Percentiles rank a stretch among this genome's conserved stretches.
phyloP scores from a whole-genome alignment of 768 basidiomycete genomes.

The Mycena maculata region DNA sequence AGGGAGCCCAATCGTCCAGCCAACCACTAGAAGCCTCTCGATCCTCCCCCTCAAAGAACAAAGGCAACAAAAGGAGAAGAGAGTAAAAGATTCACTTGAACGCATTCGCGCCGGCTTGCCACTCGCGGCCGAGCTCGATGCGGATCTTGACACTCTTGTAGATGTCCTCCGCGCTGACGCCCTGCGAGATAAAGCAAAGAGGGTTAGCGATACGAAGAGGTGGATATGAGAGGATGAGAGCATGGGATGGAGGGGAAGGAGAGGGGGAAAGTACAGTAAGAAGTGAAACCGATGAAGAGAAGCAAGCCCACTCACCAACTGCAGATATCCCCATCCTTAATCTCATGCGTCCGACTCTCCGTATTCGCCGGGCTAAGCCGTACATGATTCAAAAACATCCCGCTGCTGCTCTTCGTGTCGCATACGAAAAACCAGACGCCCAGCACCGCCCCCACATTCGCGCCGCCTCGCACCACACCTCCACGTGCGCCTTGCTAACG shows the following conservation, averaged over 20 bases:
- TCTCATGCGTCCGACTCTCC: slow-evolving; percentile 79
- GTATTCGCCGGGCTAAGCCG: slow-evolving; percentile 84
- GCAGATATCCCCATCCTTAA: slow-evolving; percentile 98
- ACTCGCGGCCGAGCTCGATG: slow-evolving; percentile 88
- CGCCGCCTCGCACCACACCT: slow-evolving; percentile 81
- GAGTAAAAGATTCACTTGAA: slow-evolving; percentile 75
- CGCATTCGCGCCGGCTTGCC: slow-evolving; percentile 88
- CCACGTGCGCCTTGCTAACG: slow-evolving; percentile 93
- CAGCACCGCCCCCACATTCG: slow-evolving; percentile 44
- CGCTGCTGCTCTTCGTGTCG: slow-evolving; percentile 90
- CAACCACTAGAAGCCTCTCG: too few relatives aligned
- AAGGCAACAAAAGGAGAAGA: too few relatives aligned
- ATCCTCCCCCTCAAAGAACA: too few relatives aligned
- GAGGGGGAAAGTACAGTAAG: neutral
- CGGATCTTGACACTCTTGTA: slow-evolving; percentile 98
- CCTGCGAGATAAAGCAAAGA: neutral
- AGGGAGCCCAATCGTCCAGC: too few relatives aligned
- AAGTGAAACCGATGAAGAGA: too few relatives aligned
- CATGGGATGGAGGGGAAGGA: neutral
- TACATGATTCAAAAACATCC: slow-evolving; percentile 96
- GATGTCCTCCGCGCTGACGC: slow-evolving; percentile 94
- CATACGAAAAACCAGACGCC: slow-evolving; percentile 80
- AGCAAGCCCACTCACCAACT: slow-evolving; percentile 65
- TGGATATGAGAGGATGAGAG: too few relatives aligned
- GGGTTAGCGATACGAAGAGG: neutral